Conservation (phyloP, 768 basidiomycete genomes). For the Agrocybe pediades region DNA sequence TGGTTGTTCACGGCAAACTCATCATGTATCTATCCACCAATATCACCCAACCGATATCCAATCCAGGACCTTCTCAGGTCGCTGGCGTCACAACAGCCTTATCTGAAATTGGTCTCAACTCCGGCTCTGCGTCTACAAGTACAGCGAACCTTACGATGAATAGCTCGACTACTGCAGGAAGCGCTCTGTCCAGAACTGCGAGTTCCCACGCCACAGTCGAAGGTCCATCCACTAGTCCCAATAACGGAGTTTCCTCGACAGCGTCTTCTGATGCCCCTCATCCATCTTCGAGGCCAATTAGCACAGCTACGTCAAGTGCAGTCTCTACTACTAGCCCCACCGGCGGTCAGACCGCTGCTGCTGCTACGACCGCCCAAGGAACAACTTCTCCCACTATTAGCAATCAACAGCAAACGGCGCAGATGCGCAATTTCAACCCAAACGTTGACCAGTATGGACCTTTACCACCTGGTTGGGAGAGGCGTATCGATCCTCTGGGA, state of each 20-base stretch:
- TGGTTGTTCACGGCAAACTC: constrained; percentile 96
- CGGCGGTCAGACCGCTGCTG: constrained; percentile 23
- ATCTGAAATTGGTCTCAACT: constrained; percentile 56
- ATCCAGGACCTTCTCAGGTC: constrained; percentile 78
- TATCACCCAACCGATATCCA: constrained; percentile 78
- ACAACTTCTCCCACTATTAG: constrained; percentile 32
- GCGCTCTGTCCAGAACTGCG: constrained; percentile 56
- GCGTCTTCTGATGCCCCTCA: constrained; percentile 24
- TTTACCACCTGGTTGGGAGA: constrained; percentile 92
- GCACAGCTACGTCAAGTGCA: constrained; percentile 18
- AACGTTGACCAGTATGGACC: constrained; percentile 93
- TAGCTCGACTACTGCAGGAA: constrained; percentile 35
- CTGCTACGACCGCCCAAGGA: constrained; percentile 23
- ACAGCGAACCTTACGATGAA: constrained; percentile 51
- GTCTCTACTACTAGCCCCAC: constrained; percentile 17
- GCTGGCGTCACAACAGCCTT: constrained; percentile 60
- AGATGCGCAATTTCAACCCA: constrained; percentile 88
- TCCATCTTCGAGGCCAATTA: constrained; percentile 23
- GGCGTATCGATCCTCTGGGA: constrained; percentile 94
- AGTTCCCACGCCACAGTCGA: constrained; percentile 71
- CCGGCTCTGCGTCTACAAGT: constrained; percentile 60
- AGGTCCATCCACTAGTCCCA: constrained; percentile 39
- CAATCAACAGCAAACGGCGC: constrained; percentile 47
- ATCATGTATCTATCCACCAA: constrained; percentile 97
- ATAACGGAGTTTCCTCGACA: constrained; percentile 26